A percentile compares a stretch with the other conserved stretches of the same genome.
These are phyloP conservation scores for Sherardia arvensis DNA, from an alignment of 257 asterid genomes.

Conservation along the genomic window DNA sequence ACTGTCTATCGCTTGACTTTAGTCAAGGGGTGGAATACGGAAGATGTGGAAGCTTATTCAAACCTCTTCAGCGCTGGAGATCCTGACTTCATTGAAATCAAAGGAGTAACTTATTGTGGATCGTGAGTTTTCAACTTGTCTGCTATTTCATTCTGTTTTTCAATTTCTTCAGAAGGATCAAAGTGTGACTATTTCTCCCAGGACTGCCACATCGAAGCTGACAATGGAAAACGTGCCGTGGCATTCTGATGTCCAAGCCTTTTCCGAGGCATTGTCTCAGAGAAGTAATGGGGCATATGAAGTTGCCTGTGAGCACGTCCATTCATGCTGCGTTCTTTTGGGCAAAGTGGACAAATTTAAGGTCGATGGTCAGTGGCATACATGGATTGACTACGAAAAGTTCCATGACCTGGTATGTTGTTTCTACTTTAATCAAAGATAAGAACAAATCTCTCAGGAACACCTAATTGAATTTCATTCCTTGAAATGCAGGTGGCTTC, in stretches of 20 bases:
- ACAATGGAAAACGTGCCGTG: conserved; percentile 99
- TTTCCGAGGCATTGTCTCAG: conserved; percentile 70
- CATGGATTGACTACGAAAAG: conserved; percentile 97
- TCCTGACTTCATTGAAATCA: conserved; percentile 94
- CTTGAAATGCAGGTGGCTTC: conserved; percentile 50
- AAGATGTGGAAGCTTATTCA: conserved; percentile 85
- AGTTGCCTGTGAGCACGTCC: conserved; percentile 95
- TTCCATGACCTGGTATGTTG: conserved; percentile 80
- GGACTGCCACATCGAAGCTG: conserved; percentile 92
- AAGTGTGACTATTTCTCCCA: conserved; percentile 16
- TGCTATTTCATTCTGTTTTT: neutral
- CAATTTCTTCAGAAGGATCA: neutral
- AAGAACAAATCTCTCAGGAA: neutral
- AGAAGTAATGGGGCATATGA: conserved; percentile 83
- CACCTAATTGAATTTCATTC: neutral
- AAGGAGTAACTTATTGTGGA: conserved; percentile 99
- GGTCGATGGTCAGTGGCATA: conserved; percentile 73
- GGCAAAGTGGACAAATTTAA: conserved; percentile 82
- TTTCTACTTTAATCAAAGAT: neutral
- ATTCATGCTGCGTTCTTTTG: conserved; percentile 90
- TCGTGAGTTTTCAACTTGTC: conserved; percentile 42
- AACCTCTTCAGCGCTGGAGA: conserved; percentile 60
- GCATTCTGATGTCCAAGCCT: conserved; percentile 89
- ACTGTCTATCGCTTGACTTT: conserved; percentile 92
- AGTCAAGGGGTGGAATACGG: conserved; percentile 98